phyloP scores from a whole-genome alignment of 2,329 filamentous ascomycete genomes.

The Apiospora hydei region DNA sequence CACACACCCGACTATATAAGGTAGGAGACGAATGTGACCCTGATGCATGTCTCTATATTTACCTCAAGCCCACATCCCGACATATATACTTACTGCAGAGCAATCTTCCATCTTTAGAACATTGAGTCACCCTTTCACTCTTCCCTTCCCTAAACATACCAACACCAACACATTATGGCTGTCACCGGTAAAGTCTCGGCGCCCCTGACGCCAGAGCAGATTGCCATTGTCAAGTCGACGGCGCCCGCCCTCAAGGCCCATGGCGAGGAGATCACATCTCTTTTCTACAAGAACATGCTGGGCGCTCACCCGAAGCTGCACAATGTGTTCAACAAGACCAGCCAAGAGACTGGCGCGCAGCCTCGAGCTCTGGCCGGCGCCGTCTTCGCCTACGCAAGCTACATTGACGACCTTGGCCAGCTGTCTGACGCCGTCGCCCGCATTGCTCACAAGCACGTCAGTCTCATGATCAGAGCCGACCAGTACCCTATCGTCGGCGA shows the following conservation, averaged over 20 bases:
- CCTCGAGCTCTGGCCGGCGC: constrained; percentile 72
- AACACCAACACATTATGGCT: not conserved
- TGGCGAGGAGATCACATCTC: constrained; percentile 72
- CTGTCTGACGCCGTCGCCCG: constrained; percentile 66
- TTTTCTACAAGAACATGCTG: constrained; percentile 77
- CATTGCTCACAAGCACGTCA: constrained; percentile 80
- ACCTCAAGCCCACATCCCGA: not conserved
- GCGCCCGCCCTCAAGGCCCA: constrained; percentile 75
- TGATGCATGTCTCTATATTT: not conserved
- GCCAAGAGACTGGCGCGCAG: constrained; percentile 73
- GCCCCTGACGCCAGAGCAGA: constrained; percentile 57
- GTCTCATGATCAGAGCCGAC: constrained; percentile 71
- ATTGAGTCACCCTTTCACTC: not conserved
- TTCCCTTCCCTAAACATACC: not conserved
- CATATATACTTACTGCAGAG: not conserved
- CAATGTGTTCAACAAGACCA: constrained; percentile 74
- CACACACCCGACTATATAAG: not conserved
- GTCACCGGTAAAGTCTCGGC: not conserved
- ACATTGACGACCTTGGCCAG: constrained; percentile 73
- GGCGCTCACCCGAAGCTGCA: constrained; percentile 68
- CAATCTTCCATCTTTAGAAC: not conserved
- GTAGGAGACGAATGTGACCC: not conserved
- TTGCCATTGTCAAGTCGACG: constrained; percentile 77
- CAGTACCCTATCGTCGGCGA: constrained; percentile 76
- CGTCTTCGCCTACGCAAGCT: constrained; percentile 74